Evolutionary conservation across 495 filamentous ascomycete species (phyloP).

Genomic region (Trichocladium uniseriatum): DNA sequence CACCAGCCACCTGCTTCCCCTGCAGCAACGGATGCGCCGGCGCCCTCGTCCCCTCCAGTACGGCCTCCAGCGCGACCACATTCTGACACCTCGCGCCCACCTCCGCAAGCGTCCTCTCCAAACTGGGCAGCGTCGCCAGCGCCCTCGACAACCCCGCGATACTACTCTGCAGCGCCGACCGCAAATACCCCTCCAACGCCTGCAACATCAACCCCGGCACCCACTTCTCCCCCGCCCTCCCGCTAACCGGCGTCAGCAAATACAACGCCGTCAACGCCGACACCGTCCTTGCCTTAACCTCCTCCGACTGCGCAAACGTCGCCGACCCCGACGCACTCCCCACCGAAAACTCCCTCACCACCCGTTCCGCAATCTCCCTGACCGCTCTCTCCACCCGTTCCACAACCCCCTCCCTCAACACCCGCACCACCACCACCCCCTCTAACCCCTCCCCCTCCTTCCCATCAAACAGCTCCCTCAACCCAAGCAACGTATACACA

Average conservation of each 20-base stretch:
- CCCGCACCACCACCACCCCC: constrained; percentile 56
- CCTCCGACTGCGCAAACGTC: constrained; percentile 73
- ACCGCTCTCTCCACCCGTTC: constrained; percentile 61
- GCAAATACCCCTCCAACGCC: constrained; percentile 71
- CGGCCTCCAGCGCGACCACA: constrained; percentile 72
- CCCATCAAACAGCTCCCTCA: constrained; percentile 61
- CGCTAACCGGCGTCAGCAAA: constrained; percentile 54
- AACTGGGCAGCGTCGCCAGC: constrained; percentile 66
- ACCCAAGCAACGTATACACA: constrained; percentile 60
- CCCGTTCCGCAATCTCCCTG: constrained; percentile 62
- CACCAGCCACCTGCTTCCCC: constrained; percentile 8
- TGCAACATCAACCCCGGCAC: constrained; percentile 63
- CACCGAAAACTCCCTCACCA: constrained; percentile 74
- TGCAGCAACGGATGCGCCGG: constrained; percentile 56
- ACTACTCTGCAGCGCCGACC: constrained; percentile 61
- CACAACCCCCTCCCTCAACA: constrained; percentile 57
- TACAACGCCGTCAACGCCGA: constrained; percentile 73
- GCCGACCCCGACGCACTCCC: constrained; percentile 47
- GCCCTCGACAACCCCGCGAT: constrained; percentile 61
- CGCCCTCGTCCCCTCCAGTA: constrained; percentile 58
- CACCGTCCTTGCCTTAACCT: constrained; percentile 59
- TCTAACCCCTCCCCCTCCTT: constrained; percentile 67
- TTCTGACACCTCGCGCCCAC: constrained; percentile 81
- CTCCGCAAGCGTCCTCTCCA: constrained; percentile 76
- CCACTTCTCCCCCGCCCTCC: constrained; percentile 41